phyloP scores from a whole-genome alignment of 805 yeast genomes.

The Scheffersomyces ergatensis region DNA sequence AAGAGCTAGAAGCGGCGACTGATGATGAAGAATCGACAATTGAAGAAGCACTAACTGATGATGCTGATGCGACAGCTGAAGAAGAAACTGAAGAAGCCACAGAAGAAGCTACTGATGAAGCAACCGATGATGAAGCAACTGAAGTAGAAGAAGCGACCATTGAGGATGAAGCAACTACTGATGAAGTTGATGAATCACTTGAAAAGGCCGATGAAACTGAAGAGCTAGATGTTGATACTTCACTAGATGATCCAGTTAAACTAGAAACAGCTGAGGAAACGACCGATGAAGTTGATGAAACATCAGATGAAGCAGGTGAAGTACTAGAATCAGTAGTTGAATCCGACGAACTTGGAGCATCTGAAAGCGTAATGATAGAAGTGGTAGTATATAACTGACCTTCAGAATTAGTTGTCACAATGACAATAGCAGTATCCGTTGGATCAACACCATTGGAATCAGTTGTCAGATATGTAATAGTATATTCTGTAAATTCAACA shows the following conservation, averaged over 20 bases:
- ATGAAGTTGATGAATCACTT: background rate
- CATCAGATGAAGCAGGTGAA: background rate
- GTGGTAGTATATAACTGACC: too few relatives aligned
- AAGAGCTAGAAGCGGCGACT: background rate
- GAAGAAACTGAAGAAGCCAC: too few relatives aligned
- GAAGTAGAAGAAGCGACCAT: constrained; percentile 36
- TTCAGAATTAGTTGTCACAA: background rate
- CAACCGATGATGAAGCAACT: constrained; percentile 28
- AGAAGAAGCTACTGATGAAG: constrained; percentile 4
- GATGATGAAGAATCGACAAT: background rate
- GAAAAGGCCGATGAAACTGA: too few relatives aligned
- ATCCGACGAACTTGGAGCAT: background rate
- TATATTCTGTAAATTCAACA: background rate
- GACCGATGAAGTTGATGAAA: too few relatives aligned
- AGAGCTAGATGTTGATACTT: too few relatives aligned
- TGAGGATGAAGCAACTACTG: background rate
- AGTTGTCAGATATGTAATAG: background rate
- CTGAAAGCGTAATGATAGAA: background rate
- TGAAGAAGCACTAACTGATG: background rate
- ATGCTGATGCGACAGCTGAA: background rate
- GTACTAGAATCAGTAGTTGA: too few relatives aligned
- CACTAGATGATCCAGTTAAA: too few relatives aligned
- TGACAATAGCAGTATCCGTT: background rate
- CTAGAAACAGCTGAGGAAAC: too few relatives aligned
- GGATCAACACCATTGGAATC: background rate